These are phyloP conservation scores for Helichrysum umbraculigerum DNA, from an alignment of 129 eudicot genomes.

Conservation along the genomic window DNA sequence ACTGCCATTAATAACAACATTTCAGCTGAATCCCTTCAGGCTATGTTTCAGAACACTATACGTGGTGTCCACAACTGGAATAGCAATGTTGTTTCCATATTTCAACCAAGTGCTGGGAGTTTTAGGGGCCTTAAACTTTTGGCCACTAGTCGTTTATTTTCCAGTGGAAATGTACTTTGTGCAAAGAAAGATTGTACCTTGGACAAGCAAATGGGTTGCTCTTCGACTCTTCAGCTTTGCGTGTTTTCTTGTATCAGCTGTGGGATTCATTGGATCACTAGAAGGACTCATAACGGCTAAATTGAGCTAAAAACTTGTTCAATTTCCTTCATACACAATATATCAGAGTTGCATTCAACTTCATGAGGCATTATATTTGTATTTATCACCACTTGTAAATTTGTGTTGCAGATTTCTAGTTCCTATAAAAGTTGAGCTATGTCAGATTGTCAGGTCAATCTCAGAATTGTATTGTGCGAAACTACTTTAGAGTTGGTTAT, in stretches of 20 bases:
- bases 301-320: conserved; percentile 35
- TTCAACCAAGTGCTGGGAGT: conserved; percentile 77
- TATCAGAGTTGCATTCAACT: conserved; percentile 24
- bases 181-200: conserved; percentile 47
- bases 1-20: conserved; percentile 32
- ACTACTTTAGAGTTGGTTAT: not conserved
- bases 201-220: conserved; percentile 54
- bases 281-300: conserved; percentile 47
- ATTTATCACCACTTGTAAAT: conserved; percentile 2
- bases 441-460: not conserved
- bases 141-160: conserved; percentile 70
- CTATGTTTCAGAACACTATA: conserved; percentile 57
- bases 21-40: conserved; percentile 50
- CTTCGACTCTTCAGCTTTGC: conserved; percentile 41
- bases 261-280: conserved; percentile 60
- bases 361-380: not conserved
- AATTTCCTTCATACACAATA: not conserved
- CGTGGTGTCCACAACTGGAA: conserved; percentile 55
- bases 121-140: conserved; percentile 71
- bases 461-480: not conserved
- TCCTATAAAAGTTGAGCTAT: not conserved
- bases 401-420: conserved; percentile 13
- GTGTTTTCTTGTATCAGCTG: conserved; percentile 47
- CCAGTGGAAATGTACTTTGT: conserved; percentile 76
- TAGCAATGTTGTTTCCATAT: conserved; percentile 70